Conservation (phyloP, 2,329 filamentous ascomycete genomes). For the Trichoderma sp. region DNA sequence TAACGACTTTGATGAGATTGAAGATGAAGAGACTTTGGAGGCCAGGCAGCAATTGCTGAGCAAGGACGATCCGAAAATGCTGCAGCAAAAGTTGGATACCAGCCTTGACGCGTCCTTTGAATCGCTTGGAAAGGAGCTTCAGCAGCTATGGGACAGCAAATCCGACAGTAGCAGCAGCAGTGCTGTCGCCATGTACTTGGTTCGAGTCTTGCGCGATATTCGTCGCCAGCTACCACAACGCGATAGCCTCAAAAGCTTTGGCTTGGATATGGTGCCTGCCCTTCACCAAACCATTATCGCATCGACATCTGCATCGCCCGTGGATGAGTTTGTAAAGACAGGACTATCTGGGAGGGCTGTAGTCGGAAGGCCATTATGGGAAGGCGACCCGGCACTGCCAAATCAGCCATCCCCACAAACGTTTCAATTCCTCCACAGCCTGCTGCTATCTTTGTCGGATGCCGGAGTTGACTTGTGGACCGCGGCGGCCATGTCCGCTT, state of each 20-base stretch:
- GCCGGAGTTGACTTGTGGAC: conserved; percentile 83
- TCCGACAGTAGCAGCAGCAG: conserved; percentile 54
- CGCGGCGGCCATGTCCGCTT: conserved; percentile 60
- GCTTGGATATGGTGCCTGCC: conserved; percentile 61
- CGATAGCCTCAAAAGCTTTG: conserved; percentile 57
- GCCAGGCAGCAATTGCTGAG: conserved; percentile 69
- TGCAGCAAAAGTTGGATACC: conserved; percentile 63
- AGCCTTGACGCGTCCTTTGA: conserved; percentile 61
- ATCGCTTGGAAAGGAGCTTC: conserved; percentile 60
- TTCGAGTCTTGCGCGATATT: conserved; percentile 76
- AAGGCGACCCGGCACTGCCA: conserved; percentile 74
- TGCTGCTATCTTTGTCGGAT: conserved; percentile 69
- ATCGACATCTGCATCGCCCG: conserved; percentile 53
- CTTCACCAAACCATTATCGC: conserved; percentile 66
- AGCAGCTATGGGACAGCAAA: conserved; percentile 53
- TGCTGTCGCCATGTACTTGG: conserved; percentile 64
- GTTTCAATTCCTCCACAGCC: conserved; percentile 70
- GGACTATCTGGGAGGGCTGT: conserved; percentile 53
- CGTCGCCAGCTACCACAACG: conserved; percentile 65
- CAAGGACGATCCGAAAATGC: conserved; percentile 68
- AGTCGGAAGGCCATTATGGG: conserved; percentile 74
- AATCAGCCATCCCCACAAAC: conserved; percentile 75
- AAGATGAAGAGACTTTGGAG: conserved; percentile 73
- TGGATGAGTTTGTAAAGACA: conserved; percentile 53
- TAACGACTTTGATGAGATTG: conserved; percentile 72